phyloP scores from a whole-genome alignment of 2,329 filamentous ascomycete genomes.

The Pseudofabraea citricarpa region DNA sequence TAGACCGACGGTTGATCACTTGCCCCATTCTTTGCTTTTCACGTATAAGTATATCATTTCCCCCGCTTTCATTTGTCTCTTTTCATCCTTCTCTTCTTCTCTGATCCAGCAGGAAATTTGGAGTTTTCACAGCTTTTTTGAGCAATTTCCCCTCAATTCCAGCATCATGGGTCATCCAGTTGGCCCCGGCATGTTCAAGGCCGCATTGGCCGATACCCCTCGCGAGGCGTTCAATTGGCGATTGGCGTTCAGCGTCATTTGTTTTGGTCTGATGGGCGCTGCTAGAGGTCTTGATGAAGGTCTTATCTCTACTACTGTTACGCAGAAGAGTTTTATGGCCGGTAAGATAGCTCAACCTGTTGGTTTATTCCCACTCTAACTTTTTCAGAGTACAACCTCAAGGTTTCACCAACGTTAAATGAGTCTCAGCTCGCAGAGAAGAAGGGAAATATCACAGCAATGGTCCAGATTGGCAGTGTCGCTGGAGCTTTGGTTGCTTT shows the following conservation, averaged over 20 bases:
- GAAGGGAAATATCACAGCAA: constrained; percentile 32
- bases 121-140: too few species aligned
- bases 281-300: constrained; percentile 22
- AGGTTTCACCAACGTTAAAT: constrained; percentile 7
- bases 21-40: too few species aligned
- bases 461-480: constrained; percentile 34
- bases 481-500: constrained; percentile 28
- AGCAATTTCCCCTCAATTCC: too few species aligned
- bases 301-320: constrained; percentile 24
- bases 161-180: constrained; percentile 15
- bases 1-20: too few species aligned
- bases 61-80: too few species aligned
- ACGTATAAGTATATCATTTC: too few species aligned
- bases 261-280: constrained; percentile 20
- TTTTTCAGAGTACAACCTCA: constrained; percentile 15
- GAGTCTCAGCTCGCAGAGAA: constrained; percentile 25
- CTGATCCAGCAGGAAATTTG: too few species aligned
- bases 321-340: constrained; percentile 19
- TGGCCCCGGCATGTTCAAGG: constrained; percentile 22
- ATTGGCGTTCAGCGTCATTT: constrained; percentile 21
- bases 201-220: constrained; percentile 25
- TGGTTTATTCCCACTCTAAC: constrained; percentile 7
- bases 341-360: background rate
- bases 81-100: too few species aligned
- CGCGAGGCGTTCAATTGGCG: constrained; percentile 28